phyloP scores from a whole-genome alignment of 306 rosid species.

The Trifolium dubium region DNA sequence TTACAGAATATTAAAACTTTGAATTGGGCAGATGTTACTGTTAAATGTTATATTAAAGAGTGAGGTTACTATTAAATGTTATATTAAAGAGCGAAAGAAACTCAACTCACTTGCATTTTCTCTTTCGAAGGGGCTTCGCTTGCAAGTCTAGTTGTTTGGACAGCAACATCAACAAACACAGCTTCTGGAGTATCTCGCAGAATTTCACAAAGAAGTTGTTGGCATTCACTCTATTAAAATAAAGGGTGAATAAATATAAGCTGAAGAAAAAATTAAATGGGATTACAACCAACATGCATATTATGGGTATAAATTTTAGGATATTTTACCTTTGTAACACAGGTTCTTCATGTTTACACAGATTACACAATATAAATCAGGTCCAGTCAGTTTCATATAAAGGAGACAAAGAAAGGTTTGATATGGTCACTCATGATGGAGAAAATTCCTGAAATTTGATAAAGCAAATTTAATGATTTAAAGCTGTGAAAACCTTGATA shows the following conservation, averaged over 20 bases:
- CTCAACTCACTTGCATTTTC: conserved; percentile 70
- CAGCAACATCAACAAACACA: conserved; percentile 97
- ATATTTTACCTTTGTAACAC: background rate
- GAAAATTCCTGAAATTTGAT: too few species aligned
- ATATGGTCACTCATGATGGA: background rate
- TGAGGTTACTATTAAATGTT: conserved; percentile 25
- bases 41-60: too few species aligned
- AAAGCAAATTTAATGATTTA: too few species aligned
- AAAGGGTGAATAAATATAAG: conserved; percentile 35
- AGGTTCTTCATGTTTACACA: conserved; percentile 18
- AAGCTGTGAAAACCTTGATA: background rate
- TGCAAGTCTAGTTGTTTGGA: conserved; percentile 97
- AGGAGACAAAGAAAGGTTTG: too few species aligned
- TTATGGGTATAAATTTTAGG: conserved; percentile 18
- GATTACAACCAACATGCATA: conserved; percentile 12
- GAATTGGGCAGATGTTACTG: conserved; percentile 8
- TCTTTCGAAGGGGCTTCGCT: conserved; percentile 92
- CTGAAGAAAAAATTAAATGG: conserved; percentile 30
- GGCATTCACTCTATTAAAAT: conserved; percentile 89
- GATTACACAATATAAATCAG: conserved; percentile 16
- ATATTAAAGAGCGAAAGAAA: conserved; percentile 38
- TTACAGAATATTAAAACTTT: conserved; percentile 12
- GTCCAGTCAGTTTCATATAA: background rate
- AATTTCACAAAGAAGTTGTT: conserved; percentile 97
- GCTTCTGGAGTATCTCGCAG: conserved; percentile 99